Percentiles rank a stretch among this genome's conserved stretches.
Evolutionary conservation across 495 filamentous ascomycete genomes (phyloP).

Genomic region (Penicillium odoratum): DNA sequence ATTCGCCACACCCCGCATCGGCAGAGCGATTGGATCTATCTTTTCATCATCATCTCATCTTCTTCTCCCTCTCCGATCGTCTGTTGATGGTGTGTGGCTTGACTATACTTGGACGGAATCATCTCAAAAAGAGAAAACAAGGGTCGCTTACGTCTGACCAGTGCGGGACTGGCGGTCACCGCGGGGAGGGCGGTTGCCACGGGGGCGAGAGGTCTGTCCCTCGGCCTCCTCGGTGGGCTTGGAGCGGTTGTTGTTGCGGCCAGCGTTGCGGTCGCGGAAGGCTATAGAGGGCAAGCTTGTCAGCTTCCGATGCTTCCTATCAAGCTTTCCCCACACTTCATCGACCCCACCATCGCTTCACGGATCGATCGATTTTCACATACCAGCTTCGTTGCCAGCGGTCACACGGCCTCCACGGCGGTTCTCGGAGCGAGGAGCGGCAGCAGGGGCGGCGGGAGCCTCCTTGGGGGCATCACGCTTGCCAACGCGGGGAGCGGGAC

Average conservation of each 20-base stretch:
- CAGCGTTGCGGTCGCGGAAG: constrained; percentile 88
- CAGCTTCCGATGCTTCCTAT: constrained; percentile 7
- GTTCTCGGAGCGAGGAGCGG: constrained; percentile 37
- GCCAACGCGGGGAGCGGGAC: constrained; percentile 69
- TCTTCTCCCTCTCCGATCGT: not conserved
- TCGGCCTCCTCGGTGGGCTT: constrained; percentile 73
- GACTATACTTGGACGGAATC: not conserved
- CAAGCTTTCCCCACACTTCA: constrained; percentile 8
- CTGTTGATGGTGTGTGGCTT: not conserved
- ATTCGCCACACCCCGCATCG: not conserved
- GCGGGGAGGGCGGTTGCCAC: constrained; percentile 56
- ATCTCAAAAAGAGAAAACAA: not conserved
- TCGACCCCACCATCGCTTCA: not conserved
- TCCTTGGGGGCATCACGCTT: constrained; percentile 89
- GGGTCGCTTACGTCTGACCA: constrained; percentile 61
- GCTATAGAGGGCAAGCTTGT: constrained; percentile 48
- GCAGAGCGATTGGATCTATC: not conserved
- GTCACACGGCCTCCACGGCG: constrained; percentile 58
- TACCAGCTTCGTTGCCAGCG: constrained; percentile 83
- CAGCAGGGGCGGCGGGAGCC: constrained; percentile 39
- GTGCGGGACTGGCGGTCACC: constrained; percentile 83
- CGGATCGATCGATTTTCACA: constrained; percentile 25
- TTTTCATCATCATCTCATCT: not conserved
- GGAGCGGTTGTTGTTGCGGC: constrained; percentile 76
- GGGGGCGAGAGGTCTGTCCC: constrained; percentile 47